phyloP scores from a whole-genome alignment of 768 basidiomycete genomes.

The Hemileccinum impolitum region DNA sequence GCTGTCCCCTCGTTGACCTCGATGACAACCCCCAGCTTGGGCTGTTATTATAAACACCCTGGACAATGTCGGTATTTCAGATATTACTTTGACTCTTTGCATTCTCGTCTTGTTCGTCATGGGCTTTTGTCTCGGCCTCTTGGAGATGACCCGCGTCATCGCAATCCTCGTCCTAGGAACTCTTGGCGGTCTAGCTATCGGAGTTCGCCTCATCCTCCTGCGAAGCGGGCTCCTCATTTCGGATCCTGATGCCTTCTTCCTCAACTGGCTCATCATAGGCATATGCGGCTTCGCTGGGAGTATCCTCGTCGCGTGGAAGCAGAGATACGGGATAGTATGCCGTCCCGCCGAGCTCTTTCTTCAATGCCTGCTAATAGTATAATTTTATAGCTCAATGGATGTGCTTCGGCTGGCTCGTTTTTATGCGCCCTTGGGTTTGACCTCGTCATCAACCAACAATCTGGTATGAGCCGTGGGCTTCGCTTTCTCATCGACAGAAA shows the following conservation, averaged over 20 bases:
- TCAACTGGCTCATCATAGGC: constrained; percentile 55
- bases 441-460: constrained; percentile 52
- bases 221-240: constrained; percentile 48
- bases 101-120: constrained; percentile 47
- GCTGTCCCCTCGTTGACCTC: neutral
- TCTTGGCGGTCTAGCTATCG: constrained; percentile 56
- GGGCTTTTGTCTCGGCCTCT: constrained; percentile 52
- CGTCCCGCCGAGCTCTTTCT: neutral
- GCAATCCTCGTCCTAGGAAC: constrained; percentile 46
- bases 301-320: constrained; percentile 41
- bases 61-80: constrained; percentile 45
- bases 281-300: constrained; percentile 42
- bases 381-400: constrained; percentile 39
- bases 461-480: constrained; percentile 61
- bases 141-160: constrained; percentile 46
- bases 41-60: constrained; percentile 58
- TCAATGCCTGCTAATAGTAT: constrained; percentile 3
- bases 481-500: constrained; percentile 65
- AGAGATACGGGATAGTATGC: constrained; percentile 50
- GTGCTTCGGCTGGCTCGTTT: constrained; percentile 62
- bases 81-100: constrained; percentile 48
- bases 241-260: constrained; percentile 30
- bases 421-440: constrained; percentile 54
- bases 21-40: constrained; percentile 44
- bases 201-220: constrained; percentile 51